Conservation (phyloP, 176 grass and related monocot genomes). For the Aechmea fasciata region DNA sequence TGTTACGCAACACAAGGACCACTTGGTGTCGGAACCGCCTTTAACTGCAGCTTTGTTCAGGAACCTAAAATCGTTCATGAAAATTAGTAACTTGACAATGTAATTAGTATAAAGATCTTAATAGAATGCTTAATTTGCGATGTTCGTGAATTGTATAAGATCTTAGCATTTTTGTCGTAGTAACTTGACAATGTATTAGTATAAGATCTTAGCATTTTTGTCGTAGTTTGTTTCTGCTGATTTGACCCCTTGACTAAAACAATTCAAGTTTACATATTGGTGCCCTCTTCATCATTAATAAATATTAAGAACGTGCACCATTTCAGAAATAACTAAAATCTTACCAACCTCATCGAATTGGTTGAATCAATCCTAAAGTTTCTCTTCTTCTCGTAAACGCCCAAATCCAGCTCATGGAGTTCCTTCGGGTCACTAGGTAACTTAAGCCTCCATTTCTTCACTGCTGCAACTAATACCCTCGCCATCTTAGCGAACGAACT, state of each 20-base stretch:
- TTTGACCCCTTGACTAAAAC: no score
- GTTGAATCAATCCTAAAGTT: slow-evolving; percentile 46
- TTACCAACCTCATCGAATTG: slow-evolving; percentile 29
- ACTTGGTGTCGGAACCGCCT: background rate
- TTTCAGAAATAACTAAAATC: background rate
- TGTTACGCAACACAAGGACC: slow-evolving; percentile 46
- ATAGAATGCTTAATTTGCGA: background rate
- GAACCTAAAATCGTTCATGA: slow-evolving; percentile 27
- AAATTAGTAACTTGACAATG: background rate
- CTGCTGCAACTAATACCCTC: slow-evolving; percentile 37
- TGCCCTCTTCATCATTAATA: no score
- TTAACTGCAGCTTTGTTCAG: slow-evolving; percentile 62
- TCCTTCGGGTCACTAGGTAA: slow-evolving; percentile 27
- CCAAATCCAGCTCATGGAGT: slow-evolving; percentile 43
- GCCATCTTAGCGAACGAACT: slow-evolving; percentile 56
- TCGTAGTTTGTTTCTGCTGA: background rate
- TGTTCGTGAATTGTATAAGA: background rate
- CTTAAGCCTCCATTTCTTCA: slow-evolving; percentile 21
- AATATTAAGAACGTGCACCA: background rate
- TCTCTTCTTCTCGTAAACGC: slow-evolving; percentile 21
- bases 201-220: no score
- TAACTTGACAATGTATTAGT: no score
- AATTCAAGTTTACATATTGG: no score
- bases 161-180: no score
- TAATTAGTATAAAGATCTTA: background rate